A percentile compares a stretch with the other conserved stretches of the same genome.
Evolutionary conservation across 2,329 filamentous ascomycete genomes (phyloP).

Genomic region (Exophiala sp.): DNA sequence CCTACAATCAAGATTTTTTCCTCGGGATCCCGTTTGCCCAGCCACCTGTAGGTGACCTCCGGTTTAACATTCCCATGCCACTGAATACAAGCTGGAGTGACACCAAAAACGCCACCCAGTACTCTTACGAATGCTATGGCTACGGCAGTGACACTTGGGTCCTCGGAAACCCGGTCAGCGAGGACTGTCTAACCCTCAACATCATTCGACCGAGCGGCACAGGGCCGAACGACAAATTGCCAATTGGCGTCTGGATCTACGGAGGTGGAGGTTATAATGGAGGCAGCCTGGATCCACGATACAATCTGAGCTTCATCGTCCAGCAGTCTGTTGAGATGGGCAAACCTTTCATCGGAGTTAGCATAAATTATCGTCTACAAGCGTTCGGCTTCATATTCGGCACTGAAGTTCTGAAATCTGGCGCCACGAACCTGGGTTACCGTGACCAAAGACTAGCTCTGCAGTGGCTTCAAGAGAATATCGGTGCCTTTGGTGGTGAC

Average conservation of each 20-base stretch:
- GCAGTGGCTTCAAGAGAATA: slow-evolving; percentile 40
- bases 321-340: slow-evolving; percentile 50
- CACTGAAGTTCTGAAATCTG: slow-evolving; percentile 22
- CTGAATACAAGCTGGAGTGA: slow-evolving; percentile 48
- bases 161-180: slow-evolving; percentile 40
- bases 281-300: slow-evolving; percentile 51
- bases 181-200: slow-evolving; percentile 43
- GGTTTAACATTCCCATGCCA: slow-evolving; percentile 51
- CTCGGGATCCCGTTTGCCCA: slow-evolving; percentile 33
- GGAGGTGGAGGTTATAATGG: slow-evolving; percentile 55
- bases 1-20: slow-evolving; percentile 47
- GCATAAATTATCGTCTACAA: slow-evolving; percentile 53
- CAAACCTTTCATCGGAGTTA: slow-evolving; percentile 54
- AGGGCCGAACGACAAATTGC: slow-evolving; percentile 41
- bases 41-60: slow-evolving; percentile 47
- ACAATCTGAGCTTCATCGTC: slow-evolving; percentile 62
- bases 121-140: slow-evolving; percentile 49
- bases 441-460: slow-evolving; percentile 38
- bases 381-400: slow-evolving; percentile 53
- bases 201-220: slow-evolving; percentile 54
- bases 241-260: slow-evolving; percentile 61
- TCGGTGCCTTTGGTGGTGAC: slow-evolving; percentile 36
- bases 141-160: slow-evolving; percentile 40
- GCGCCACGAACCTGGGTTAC: slow-evolving; percentile 56
- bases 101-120: slow-evolving; percentile 42